phyloP scores from a whole-genome alignment of 148 eudicot species.

The Fagopyrum tataricum region DNA sequence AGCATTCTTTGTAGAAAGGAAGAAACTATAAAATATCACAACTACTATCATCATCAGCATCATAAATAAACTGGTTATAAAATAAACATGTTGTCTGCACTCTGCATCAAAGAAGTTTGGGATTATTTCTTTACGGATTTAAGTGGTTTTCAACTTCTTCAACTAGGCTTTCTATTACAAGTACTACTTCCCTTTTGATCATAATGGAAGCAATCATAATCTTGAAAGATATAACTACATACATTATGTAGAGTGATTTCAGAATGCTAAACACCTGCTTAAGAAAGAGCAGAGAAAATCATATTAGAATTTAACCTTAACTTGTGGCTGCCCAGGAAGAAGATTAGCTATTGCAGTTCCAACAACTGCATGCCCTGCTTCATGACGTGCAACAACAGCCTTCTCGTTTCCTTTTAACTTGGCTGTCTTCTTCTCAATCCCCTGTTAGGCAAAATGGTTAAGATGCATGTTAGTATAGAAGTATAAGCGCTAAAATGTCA shows the following conservation, averaged over 20 bases:
- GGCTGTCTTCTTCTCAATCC: slow-evolving; percentile 90
- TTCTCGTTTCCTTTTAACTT: slow-evolving; percentile 83
- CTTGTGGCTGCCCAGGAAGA: slow-evolving; percentile 92
- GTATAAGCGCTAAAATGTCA: neutral
- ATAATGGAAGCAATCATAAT: neutral
- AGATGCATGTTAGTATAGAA: neutral
- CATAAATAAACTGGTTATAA: neutral
- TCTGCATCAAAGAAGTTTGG: neutral
- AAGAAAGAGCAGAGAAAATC: neutral
- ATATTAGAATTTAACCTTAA: slow-evolving; percentile 48
- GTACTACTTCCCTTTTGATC: neutral
- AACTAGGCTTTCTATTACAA: neutral
- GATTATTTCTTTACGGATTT: neutral
- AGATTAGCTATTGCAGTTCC: slow-evolving; percentile 95
- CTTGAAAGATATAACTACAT: neutral
- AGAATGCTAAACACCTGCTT: neutral
- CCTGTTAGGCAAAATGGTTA: slow-evolving; percentile 32
- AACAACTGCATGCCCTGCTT: slow-evolving; percentile 97
- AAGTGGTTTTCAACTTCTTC: neutral
- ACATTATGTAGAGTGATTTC: neutral
- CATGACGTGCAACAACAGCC: slow-evolving; percentile 97
- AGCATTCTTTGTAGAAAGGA: neutral
- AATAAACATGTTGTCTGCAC: neutral
- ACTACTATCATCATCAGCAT: neutral
- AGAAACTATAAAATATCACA: too few species aligned